A percentile compares a stretch with the other conserved stretches of the same genome.
Evolutionary conservation across 2,329 filamentous ascomycete species (phyloP).

Genomic region (Hypoxylon sp.): DNA sequence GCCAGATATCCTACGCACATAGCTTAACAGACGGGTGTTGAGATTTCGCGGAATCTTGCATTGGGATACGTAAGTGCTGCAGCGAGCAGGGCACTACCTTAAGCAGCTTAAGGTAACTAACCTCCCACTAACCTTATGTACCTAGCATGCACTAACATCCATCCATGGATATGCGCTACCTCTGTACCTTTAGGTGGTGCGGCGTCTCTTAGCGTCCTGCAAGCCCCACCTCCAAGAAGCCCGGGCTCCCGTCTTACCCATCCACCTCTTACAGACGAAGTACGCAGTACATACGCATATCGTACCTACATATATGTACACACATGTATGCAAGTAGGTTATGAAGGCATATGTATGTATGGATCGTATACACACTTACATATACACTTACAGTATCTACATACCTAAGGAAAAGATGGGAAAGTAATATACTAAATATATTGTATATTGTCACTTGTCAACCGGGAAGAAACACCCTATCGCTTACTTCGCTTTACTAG

Average conservation of each 20-base stretch:
- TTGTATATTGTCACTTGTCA: not conserved
- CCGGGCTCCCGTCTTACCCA: constrained; percentile 45
- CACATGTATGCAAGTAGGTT: constrained; percentile 3
- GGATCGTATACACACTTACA: not conserved
- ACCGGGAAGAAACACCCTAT: not conserved
- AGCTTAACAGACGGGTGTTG: constrained; percentile 39
- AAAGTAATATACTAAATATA: constrained; percentile 5
- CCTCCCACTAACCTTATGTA: no score
- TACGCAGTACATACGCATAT: constrained; percentile 9
- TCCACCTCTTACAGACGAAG: constrained; percentile 11
- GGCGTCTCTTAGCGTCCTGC: constrained; percentile 46
- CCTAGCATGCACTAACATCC: no score
- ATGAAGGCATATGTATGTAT: no score
- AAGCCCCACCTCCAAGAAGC: constrained; percentile 43
- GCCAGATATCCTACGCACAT: constrained; percentile 18
- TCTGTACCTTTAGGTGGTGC: constrained; percentile 36
- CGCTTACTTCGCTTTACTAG: not conserved
- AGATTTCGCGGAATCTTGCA: constrained; percentile 55
- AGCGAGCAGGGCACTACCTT: constrained; percentile 40
- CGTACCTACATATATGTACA: constrained; percentile 21
- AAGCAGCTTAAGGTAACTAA: no score
- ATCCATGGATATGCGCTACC: constrained; percentile 36
- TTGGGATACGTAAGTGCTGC: constrained; percentile 53
- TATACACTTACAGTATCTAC: not conserved
- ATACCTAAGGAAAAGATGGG: no score